Conservation (phyloP, 1,284 basidiomycete species). For the Vanrija sp. region DNA sequence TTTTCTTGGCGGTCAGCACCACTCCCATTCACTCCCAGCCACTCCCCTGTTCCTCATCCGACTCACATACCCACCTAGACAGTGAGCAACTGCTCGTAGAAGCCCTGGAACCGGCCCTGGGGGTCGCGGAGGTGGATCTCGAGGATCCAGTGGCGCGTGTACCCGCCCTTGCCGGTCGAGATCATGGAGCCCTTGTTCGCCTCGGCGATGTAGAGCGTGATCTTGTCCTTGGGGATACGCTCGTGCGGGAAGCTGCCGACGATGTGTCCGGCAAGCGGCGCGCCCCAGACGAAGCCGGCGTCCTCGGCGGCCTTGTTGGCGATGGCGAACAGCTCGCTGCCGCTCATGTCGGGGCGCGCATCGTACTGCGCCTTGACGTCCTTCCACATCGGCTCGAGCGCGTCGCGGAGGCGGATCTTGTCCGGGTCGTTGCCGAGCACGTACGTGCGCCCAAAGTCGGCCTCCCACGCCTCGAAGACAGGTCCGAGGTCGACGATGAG, state of each 20-base stretch:
- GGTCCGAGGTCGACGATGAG: slow-evolving; percentile 19
- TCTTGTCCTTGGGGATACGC: slow-evolving; percentile 19
- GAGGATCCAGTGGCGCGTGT: slow-evolving; percentile 16
- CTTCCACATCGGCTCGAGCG: slow-evolving; percentile 14
- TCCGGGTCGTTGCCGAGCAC: slow-evolving; percentile 15
- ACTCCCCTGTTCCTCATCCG: no score
- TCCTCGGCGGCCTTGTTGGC: neutral
- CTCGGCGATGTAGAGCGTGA: slow-evolving; percentile 14
- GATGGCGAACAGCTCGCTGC: slow-evolving; percentile 14
- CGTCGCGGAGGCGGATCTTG: slow-evolving; percentile 10
- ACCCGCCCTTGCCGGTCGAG: slow-evolving; percentile 6
- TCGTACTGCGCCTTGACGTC: slow-evolving; percentile 14
- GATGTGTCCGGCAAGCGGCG: slow-evolving; percentile 11
- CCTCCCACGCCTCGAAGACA: slow-evolving; percentile 18
- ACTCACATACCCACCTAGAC: neutral
- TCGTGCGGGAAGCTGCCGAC: slow-evolving; percentile 18
- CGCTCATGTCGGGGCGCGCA: slow-evolving; percentile 10
- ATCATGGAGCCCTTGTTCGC: slow-evolving; percentile 7
- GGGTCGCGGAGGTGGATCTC: slow-evolving; percentile 15
- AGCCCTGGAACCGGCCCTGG: slow-evolving; percentile 10
- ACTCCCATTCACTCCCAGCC: no score
- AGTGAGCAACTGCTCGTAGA: slow-evolving; percentile 17
- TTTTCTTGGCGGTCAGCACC: no score
- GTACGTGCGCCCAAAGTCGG: slow-evolving; percentile 19
- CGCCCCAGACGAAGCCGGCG: slow-evolving; percentile 12